Evolutionary conservation across 129 eudicot genomes (phyloP).

Genomic region (Tagetes erecta): DNA sequence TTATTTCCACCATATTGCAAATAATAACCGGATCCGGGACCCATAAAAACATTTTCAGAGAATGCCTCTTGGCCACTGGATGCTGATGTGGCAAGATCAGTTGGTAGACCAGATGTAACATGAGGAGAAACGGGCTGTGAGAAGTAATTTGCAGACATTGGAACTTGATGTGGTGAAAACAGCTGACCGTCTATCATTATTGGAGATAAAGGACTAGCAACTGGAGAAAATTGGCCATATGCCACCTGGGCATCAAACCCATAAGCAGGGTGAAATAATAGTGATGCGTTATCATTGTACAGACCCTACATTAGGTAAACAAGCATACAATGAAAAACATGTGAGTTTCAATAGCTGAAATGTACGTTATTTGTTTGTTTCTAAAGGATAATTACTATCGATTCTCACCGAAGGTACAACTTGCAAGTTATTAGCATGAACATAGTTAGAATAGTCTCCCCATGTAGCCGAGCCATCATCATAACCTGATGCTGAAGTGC

Average conservation of each 20-base stretch:
- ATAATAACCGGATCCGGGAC: slow-evolving; percentile 75
- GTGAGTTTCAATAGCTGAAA: neutral
- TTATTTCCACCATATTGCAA: slow-evolving; percentile 66
- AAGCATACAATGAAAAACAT: neutral
- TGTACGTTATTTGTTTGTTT: neutral
- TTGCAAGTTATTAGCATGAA: slow-evolving; percentile 73
- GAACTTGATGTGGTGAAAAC: slow-evolving; percentile 78
- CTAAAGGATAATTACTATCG: neutral
- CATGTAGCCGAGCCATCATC: slow-evolving; percentile 66
- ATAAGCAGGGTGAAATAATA: slow-evolving; percentile 71
- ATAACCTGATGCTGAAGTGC: slow-evolving; percentile 50
- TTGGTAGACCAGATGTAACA: slow-evolving; percentile 60
- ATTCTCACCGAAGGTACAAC: slow-evolving; percentile 79
- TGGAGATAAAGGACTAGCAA: slow-evolving; percentile 79
- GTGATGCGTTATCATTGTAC: slow-evolving; percentile 64
- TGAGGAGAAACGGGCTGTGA: slow-evolving; percentile 81
- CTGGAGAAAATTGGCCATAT: slow-evolving; percentile 85
- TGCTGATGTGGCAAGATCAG: slow-evolving; percentile 63
- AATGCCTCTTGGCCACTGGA: slow-evolving; percentile 68
- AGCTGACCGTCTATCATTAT: slow-evolving; percentile 86
- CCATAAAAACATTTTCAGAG: slow-evolving; percentile 49
- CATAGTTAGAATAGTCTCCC: slow-evolving; percentile 84
- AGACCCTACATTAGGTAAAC: slow-evolving; percentile 52
- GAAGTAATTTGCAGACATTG: slow-evolving; percentile 69
- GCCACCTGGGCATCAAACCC: slow-evolving; percentile 80